Base-by-base conservation (phyloP, 139 green algal genomes). In the Closterium sp. region DNA sequence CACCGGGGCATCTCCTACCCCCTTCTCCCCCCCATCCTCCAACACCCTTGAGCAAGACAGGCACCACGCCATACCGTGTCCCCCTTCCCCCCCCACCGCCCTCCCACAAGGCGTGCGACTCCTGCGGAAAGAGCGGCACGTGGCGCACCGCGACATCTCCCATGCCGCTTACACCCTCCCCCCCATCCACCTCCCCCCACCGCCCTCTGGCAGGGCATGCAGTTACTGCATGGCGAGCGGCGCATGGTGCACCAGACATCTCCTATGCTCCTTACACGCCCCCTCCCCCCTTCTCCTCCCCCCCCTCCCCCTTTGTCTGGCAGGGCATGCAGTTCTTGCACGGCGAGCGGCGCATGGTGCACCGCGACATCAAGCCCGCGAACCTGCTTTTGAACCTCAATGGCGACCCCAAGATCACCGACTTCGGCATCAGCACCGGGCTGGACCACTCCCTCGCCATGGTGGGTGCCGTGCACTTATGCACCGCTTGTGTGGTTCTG, bases 291-390 rank as follows among this genome's bases (percentile, higher is more conserved):
- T 83, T 7, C 28, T n/a, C 76, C 8, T 10, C 25, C 76, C 5
- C 9, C 76, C 76, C 8, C 3, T 4, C 76, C 4, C 28, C 25
- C 76, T 30, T 85, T 85, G 12, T 23, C 28, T 23, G 10, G 81
- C 84, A 88, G 84, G 94, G 94, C 10, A 93, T 96, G 30, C 21
- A 87, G 69, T 94, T 92, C 36, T 85, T 96, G 76, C 94, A 96
- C 87, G 23, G 10, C 30, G 33, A 88, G 16, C 28, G 91, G 28
- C 87, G 92, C 38, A 34, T 95, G 32, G 92, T 96, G 19, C 94
- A 96, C 86, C 81, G 94, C 7, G 94, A 96, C 90, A 94, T 96
- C 84, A 96, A 96, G 86, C 94, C 94, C 28, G 94, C 87, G 32
- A 96, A 96, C 76, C 85, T 96, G 16, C 91, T 96, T 4, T 76